Percentiles rank a stretch among this genome's conserved stretches.
phyloP scores from a whole-genome alignment of 2,329 filamentous ascomycete genomes.

The Botrytis hyacinthi region DNA sequence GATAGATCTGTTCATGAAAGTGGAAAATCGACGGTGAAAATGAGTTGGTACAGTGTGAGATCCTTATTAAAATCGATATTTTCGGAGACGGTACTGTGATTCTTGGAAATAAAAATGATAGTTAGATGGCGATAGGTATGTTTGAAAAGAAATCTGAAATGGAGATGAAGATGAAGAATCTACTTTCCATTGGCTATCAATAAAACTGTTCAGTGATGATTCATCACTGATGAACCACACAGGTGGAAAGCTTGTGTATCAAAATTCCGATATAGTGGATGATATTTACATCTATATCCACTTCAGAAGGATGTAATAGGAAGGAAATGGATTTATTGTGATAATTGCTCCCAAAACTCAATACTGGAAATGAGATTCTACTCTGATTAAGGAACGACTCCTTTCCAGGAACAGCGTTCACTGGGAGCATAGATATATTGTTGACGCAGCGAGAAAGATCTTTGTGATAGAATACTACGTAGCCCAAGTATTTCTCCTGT shows the following conservation, averaged over 20 bases:
- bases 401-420: not conserved
- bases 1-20: too few species aligned
- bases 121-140: not conserved
- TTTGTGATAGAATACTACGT: not conserved
- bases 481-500: not conserved
- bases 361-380: not conserved
- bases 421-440: not conserved
- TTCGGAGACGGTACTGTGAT: accelerated
- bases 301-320: not conserved
- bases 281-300: not conserved
- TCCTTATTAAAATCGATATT: not conserved
- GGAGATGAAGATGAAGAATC: not conserved
- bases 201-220: not conserved
- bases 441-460: not conserved
- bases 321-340: not conserved
- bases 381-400: not conserved
- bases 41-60: too few species aligned
- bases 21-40: too few species aligned
- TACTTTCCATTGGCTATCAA: not conserved
- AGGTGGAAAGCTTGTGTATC: not conserved
- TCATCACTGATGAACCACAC: not conserved
- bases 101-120: not conserved
- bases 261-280: not conserved
- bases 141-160: not conserved
- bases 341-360: not conserved